These are phyloP conservation scores for Mortierella sp. DNA, from an alignment of 371 early-diverging fungal genomes.

Conservation along the genomic window DNA sequence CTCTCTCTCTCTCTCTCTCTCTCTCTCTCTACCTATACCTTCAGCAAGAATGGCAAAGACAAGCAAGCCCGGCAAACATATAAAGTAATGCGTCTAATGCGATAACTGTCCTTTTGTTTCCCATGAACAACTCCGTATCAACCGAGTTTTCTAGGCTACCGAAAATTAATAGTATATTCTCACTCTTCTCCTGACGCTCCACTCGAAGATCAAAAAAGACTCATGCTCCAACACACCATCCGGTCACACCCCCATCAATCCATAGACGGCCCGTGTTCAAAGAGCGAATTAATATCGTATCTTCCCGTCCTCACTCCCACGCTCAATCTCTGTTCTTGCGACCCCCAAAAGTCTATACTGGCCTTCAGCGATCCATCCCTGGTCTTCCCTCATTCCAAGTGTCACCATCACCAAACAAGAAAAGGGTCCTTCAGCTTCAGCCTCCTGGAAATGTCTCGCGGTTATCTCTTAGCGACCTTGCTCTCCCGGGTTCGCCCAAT, in stretches of 20 bases:
- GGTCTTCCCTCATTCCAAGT: conserved; percentile 6
- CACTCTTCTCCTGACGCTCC: background rate
- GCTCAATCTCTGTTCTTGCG: conserved; percentile 1
- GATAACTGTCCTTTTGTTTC: background rate
- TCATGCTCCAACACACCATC: background rate
- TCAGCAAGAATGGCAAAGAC: background rate
- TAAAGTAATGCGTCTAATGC: background rate
- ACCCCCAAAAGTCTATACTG: conserved; percentile 9
- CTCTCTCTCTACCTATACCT: background rate
- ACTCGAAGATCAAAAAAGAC: background rate
- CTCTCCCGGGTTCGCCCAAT: conserved; percentile 32
- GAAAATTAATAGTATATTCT: no score
- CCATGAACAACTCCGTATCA: background rate
- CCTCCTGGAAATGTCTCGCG: conserved; percentile 18
- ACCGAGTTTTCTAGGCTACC: no score
- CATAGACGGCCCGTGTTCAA: background rate
- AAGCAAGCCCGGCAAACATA: background rate
- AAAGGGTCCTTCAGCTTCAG: conserved; percentile 1
- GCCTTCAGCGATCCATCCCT: background rate
- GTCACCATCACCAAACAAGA: conserved; percentile 29
- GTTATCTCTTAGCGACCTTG: conserved; percentile 44
- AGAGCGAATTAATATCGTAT: background rate
- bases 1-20: background rate
- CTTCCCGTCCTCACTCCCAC: background rate
- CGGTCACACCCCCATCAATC: background rate